Percentiles rank a stretch among this genome's conserved stretches.
phyloP scores from a whole-genome alignment of 208 protist species.

The Leishmania turanica region DNA sequence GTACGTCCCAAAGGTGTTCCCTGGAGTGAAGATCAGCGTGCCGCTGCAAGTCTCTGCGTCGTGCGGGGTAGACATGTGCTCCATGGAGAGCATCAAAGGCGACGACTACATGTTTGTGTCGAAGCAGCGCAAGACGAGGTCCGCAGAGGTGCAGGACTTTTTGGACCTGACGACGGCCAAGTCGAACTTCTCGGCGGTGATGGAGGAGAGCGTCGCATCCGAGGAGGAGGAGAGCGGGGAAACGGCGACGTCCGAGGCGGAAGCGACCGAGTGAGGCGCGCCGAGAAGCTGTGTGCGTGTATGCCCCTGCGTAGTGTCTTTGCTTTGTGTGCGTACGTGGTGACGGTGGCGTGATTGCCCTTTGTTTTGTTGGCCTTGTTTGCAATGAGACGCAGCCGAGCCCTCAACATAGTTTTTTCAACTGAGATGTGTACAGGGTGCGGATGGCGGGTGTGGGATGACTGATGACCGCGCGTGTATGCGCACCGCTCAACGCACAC shows the following conservation, averaged over 20 bases:
- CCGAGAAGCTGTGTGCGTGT: neutral
- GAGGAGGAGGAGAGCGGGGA: conserved; percentile 4
- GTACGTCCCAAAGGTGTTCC: conserved; percentile 77
- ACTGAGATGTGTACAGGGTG: neutral
- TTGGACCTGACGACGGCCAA: conserved; percentile 24
- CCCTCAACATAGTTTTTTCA: neutral
- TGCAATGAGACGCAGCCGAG: neutral
- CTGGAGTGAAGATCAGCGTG: conserved; percentile 66
- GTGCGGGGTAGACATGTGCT: conserved; percentile 82
- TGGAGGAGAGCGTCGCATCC: conserved; percentile 12
- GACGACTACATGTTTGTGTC: conserved; percentile 47
- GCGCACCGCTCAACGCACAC: neutral
- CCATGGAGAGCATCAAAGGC: conserved; percentile 59
- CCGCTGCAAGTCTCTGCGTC: conserved; percentile 71
- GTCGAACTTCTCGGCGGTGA: conserved; percentile 16
- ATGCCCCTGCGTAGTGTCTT: neutral
- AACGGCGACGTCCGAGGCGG: neutral
- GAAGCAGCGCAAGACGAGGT: conserved; percentile 26
- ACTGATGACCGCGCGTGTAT: neutral
- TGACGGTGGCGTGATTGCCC: neutral
- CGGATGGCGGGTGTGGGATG: neutral
- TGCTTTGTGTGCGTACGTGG: neutral
- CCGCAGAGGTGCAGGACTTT: conserved; percentile 26
- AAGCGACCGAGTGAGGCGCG: neutral
- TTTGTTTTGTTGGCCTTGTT: neutral